Conservation (phyloP, 75 land plant species). For the Larix kaempferi region DNA sequence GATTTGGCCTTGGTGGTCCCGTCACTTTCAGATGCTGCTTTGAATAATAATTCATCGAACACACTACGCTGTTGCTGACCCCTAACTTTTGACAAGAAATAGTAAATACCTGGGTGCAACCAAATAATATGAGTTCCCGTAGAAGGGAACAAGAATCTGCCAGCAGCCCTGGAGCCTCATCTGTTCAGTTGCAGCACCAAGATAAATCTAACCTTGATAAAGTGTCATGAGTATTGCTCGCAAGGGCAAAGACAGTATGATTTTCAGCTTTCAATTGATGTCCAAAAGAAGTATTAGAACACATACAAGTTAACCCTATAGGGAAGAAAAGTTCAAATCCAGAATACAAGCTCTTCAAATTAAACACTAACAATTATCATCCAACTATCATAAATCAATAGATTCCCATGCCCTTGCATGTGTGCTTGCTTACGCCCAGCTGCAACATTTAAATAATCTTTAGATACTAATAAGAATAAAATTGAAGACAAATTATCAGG, state of each 20-base stretch:
- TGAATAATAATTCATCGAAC: neutral
- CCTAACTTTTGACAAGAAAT: neutral
- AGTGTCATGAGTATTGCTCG: conserved; percentile 18
- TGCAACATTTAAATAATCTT: neutral
- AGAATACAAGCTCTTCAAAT: no score
- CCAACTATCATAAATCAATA: neutral
- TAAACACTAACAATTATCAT: neutral
- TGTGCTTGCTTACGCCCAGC: neutral
- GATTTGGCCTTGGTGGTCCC: no score
- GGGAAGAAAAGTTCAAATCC: neutral
- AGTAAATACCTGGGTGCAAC: conserved; percentile 72
- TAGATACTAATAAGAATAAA: no score
- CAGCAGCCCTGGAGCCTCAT: conserved; percentile 67
- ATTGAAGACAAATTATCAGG: no score
- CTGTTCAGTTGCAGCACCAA: conserved; percentile 58
- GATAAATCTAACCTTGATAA: conserved; percentile 55
- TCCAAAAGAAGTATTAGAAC: neutral
- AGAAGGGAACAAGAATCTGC: conserved; percentile 55
- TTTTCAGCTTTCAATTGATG: conserved; percentile 34
- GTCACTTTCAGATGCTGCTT: neutral
- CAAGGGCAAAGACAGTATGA: conserved; percentile 54
- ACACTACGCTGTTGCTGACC: neutral
- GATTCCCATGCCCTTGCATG: neutral
- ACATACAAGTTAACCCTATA: neutral
- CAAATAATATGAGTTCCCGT: conserved; percentile 50